Base-by-base conservation (phyloP, 2,329 filamentous ascomycete genomes). In the Talaromyces marneffei region DNA sequence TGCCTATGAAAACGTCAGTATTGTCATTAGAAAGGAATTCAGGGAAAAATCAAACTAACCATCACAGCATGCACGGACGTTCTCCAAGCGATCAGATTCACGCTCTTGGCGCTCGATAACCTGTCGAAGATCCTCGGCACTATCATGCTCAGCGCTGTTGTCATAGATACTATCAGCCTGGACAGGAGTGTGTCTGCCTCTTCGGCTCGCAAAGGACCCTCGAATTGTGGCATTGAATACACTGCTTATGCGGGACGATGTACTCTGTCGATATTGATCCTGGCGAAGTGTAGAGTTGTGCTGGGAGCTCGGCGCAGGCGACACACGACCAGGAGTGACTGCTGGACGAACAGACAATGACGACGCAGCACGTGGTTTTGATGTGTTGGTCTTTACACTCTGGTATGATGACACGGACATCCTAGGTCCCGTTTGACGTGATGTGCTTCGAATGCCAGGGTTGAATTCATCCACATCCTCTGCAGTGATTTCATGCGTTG, bases 11-110 rank as follows among this genome's bases (percentile, higher is more conserved):
- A 23, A 48, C 4, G 53, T 62, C 20, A 57, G 29, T n/a, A 44
- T 59, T 14, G 56, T 18, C 31, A 62, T 59, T 52, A 58, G 29
- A 44, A 37, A 40, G 4, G 10, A 59, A 18, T 10, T 25, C n/a
- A 8, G 25, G 14, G 27, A 27, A 16, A 20, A n/a, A 5, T 20
- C 7, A 42, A 59, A 62, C 88, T 84, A 83, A 93, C 92, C 94
- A 83, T 97, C 94, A 76, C 94, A 99, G 79, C 94, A 99, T 63
- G 93, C 92, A 72, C 94, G 84, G 66, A 99, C 94, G 74, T 99
- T 97, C 81, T 97, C 93, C 69, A 97, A 82, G 64, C 87, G 83
- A 71, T 92, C 90, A 27, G 87, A 81, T 66, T 92, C 89, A 59
- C 86, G 81, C 65, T 85, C 74, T 58, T 79, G 74, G 54, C 76